Conservation (phyloP, 768 basidiomycete species). For the Phylloporus sp. region DNA sequence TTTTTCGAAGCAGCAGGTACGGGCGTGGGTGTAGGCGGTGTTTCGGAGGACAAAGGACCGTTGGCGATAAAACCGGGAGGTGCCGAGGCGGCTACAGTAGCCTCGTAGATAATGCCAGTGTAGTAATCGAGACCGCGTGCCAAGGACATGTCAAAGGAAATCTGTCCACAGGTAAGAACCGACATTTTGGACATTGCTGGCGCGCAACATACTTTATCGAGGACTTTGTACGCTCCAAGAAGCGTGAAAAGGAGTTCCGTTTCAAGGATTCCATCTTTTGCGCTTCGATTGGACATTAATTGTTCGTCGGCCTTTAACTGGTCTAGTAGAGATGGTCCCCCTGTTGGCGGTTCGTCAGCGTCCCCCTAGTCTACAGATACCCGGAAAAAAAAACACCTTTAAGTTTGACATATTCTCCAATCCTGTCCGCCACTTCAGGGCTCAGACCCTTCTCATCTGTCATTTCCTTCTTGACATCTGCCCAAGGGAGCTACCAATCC, state of each 20-base stretch:
- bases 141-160: constrained; percentile 95
- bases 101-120: constrained; percentile 98
- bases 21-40: constrained; percentile 23
- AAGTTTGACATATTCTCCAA: constrained; percentile 94
- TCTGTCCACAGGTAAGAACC: constrained; percentile 38
- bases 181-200: neutral
- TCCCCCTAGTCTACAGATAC: neutral
- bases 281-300: constrained; percentile 67
- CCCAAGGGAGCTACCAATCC: constrained; percentile 68
- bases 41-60: constrained; percentile 37
- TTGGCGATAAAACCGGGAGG: constrained; percentile 74
- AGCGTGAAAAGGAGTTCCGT: constrained; percentile 84
- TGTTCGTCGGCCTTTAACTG: constrained; percentile 59
- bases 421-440: constrained; percentile 78
- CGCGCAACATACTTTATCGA: constrained; percentile 61
- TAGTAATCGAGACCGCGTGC: constrained; percentile 99
- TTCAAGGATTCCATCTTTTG: constrained; percentile 80
- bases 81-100: constrained; percentile 88
- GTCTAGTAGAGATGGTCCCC: constrained; percentile 73
- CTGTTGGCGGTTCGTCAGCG: constrained; percentile 37
- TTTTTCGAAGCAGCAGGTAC: constrained; percentile 29
- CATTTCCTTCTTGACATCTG: constrained; percentile 94
- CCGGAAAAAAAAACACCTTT: constrained; percentile 56
- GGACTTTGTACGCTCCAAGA: constrained; percentile 73
- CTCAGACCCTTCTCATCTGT: constrained; percentile 91